Base-by-base conservation (phyloP, 2,329 filamentous ascomycete species). In the Fusarium stilboides region DNA sequence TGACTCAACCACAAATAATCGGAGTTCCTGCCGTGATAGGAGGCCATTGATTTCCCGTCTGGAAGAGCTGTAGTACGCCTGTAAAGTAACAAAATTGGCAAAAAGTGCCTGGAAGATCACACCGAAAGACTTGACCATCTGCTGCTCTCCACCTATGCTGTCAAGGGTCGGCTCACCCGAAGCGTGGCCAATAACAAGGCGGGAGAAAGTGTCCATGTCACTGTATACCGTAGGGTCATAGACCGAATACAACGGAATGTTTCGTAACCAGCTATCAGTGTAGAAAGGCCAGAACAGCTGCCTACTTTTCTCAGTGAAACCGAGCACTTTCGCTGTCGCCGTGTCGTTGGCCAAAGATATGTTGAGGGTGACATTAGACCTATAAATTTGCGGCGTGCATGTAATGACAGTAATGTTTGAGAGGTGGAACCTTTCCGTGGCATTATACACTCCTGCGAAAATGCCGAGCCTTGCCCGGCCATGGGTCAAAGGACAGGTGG, bases 161-260 rank as follows among this genome's bases (percentile, higher is more conserved):
- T 20, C 3, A 14, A 54, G 28, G 3, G 17, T 46, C 8, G 51
- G 20, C 5, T 45, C 9, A 2, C 20, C 2, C 1, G 51, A 54
- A 0, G 51, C 51, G 24, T 34, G 20, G 6, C 51, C 39, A 1
- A 54, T 26, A 5, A 54, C 51, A 0, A 54, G 39, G 4, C 51
- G 51, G 3, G 51, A 54, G 6, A 54, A 54, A 13, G 20, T 54
- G 24, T 54, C 51, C 51, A 54, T 54, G 3, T 45, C 39, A 2
- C 45, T 46, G 20, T 45, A 44, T 10, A 54, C 14, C 0, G 51
- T 54, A 1, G 51, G 51, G 14, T 54, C 51, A 2, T 34, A 45
- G 3, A 54, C 19, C 0, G 51, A 54, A 22, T 54, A 54, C 2
- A 31, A 22, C 1, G 51, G 51, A 1, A 54, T 54, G 2, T 26